Evolutionary conservation across 2,329 filamentous ascomycete species (phyloP).

Genomic region (Alternaria ventricosa): DNA sequence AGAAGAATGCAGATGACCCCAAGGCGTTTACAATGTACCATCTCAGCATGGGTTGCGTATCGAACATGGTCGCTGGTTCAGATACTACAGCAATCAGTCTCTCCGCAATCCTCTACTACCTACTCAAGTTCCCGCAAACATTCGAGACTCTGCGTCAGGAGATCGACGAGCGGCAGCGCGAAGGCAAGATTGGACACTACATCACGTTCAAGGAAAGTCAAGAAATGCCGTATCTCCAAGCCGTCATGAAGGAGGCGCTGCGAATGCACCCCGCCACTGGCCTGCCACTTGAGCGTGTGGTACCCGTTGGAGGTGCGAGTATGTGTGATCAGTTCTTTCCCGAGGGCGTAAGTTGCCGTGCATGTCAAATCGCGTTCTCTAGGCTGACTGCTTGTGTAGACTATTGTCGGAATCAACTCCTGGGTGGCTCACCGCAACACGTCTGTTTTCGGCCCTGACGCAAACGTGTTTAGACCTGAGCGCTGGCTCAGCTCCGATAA

Average conservation of each 20-base stretch:
- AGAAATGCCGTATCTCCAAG: conserved; percentile 40
- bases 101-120: conserved; percentile 31
- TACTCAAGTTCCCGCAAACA: conserved; percentile 19
- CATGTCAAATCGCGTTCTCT: neutral
- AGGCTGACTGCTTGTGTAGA: conserved; percentile 5
- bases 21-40: conserved; percentile 45
- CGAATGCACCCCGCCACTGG: conserved; percentile 33
- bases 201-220: conserved; percentile 29
- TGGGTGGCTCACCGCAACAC: conserved; percentile 28
- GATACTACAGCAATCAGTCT: conserved; percentile 54
- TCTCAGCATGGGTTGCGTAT: conserved; percentile 47
- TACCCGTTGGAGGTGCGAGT: conserved; percentile 21
- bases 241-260: conserved; percentile 36
- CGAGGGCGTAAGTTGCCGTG: conserved; percentile 14
- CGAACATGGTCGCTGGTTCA: conserved; percentile 49
- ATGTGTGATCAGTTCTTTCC: conserved; percentile 25
- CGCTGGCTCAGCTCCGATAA: conserved; percentile 27
- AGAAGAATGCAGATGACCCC: conserved; percentile 28
- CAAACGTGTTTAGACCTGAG: conserved; percentile 23
- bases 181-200: neutral
- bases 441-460: conserved; percentile 24
- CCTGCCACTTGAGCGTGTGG: conserved; percentile 28
- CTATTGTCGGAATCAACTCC: conserved; percentile 28
- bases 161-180: conserved; percentile 7
- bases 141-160: conserved; percentile 23